phyloP scores from a whole-genome alignment of 148 eudicot genomes.

The Nepenthes mirabilis region DNA sequence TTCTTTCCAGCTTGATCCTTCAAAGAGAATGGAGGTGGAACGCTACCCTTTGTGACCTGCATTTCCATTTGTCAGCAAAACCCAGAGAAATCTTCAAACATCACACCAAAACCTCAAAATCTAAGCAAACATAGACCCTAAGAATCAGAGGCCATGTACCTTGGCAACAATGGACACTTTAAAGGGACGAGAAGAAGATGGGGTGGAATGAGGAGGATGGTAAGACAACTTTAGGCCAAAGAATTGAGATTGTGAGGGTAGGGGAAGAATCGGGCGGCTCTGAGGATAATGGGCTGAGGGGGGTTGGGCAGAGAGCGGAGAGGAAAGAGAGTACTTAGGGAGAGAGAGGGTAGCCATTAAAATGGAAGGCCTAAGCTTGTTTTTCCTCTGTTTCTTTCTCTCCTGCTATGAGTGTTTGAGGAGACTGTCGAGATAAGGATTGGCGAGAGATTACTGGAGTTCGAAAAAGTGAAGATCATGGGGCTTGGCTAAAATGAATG shows the following conservation, averaged over 20 bases:
- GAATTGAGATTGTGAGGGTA: constrained; percentile 53
- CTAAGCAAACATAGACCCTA: not conserved
- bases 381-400: no score
- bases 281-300: constrained; percentile 23
- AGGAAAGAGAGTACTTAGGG: constrained; percentile 32
- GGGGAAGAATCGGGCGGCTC: constrained; percentile 23
- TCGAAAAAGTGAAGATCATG: no score
- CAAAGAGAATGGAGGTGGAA: constrained; percentile 62
- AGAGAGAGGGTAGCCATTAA: constrained; percentile 52
- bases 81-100: not conserved
- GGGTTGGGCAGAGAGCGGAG: constrained; percentile 30
- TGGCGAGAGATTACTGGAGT: no score
- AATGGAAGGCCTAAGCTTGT: not conserved
- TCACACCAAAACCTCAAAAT: constrained; percentile 1
- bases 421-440: no score
- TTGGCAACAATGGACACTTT: constrained; percentile 40
- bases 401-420: no score
- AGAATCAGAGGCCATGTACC: constrained; percentile 19
- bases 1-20: constrained; percentile 83
- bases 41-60: constrained; percentile 68
- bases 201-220: constrained; percentile 21
- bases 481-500: no score
- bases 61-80: not conserved
- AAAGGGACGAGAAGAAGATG: constrained; percentile 18
- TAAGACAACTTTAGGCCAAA: constrained; percentile 36